phyloP scores from a whole-genome alignment of 1,284 basidiomycete genomes.

The Apiotrichum gracile region DNA sequence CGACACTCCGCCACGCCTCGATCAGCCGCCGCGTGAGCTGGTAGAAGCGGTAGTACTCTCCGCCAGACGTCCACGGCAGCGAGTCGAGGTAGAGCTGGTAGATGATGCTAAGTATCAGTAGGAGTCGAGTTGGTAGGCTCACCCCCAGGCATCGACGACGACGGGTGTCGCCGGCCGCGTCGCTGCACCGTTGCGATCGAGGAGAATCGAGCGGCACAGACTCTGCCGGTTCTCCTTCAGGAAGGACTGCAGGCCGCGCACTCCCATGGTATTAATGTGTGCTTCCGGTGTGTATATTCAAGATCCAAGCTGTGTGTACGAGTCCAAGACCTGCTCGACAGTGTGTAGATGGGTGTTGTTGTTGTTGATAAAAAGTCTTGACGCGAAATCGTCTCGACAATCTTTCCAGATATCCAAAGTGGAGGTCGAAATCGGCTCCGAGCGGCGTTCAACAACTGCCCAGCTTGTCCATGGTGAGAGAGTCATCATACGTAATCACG shows the following conservation, averaged over 20 bases:
- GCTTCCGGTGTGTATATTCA: too few relatives aligned
- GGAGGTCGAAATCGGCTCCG: too few relatives aligned
- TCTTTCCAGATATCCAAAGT: too few relatives aligned
- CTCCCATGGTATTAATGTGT: conserved; percentile 75
- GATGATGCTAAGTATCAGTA: conserved; percentile 58
- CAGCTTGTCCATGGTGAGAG: too few relatives aligned
- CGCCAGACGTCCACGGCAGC: conserved; percentile 78
- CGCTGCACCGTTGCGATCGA: conserved; percentile 32
- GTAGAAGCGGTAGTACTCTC: conserved; percentile 65
- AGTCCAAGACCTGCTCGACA: too few relatives aligned
- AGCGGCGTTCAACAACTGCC: too few relatives aligned
- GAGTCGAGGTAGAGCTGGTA: conserved; percentile 61
- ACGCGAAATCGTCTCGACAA: too few relatives aligned
- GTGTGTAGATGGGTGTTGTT: too few relatives aligned
- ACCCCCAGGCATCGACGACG: conserved; percentile 86
- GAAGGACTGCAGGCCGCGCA: conserved; percentile 72
- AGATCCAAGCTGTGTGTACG: too few relatives aligned
- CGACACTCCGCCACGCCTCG: conserved; percentile 64
- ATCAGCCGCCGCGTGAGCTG: conserved; percentile 55
- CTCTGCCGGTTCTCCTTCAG: conserved; percentile 64
- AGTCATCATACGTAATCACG: too few relatives aligned
- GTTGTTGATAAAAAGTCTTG: too few relatives aligned
- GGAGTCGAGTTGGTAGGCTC: conserved; percentile 42
- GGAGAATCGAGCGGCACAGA: conserved; percentile 54
- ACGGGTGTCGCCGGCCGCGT: conserved; percentile 45